Conservation (phyloP, 352 stramenopile genomes). For the Phytopythium mirpurense region DNA sequence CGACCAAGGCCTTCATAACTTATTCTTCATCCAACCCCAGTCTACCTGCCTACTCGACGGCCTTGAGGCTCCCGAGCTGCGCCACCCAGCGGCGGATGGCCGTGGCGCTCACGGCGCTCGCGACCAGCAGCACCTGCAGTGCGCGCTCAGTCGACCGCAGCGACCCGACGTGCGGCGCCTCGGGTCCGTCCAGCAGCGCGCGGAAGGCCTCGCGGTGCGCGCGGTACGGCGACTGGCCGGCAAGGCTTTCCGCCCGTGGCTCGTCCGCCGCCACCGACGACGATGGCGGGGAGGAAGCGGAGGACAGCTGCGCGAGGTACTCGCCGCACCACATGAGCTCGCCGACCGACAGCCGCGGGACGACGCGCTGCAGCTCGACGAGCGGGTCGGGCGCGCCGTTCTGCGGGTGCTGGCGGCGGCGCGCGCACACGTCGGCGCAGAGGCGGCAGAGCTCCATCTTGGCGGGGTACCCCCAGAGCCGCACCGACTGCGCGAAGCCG, state of each 20-base stretch:
- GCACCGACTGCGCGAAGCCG: slow-evolving; percentile 32
- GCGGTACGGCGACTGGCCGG: slow-evolving; percentile 31
- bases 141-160: slow-evolving; percentile 15
- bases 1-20: too few species aligned
- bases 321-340: slow-evolving; percentile 50
- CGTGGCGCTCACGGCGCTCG: slow-evolving; percentile 13
- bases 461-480: slow-evolving; percentile 38
- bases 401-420: slow-evolving; percentile 5
- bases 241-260: not conserved
- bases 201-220: slow-evolving; percentile 28
- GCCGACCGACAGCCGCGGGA: slow-evolving; percentile 30
- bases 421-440: slow-evolving; percentile 22
- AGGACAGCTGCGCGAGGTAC: slow-evolving; percentile 20
- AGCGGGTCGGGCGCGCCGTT: slow-evolving; percentile 3
- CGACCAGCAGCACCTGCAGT: slow-evolving; percentile 24
- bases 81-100: slow-evolving; percentile 16
- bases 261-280: too few species aligned
- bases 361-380: slow-evolving; percentile 21
- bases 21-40: too few species aligned
- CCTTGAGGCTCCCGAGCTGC: slow-evolving; percentile 1
- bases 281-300: too few species aligned
- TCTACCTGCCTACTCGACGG: not conserved
- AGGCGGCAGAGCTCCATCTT: slow-evolving; percentile 48
- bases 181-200: slow-evolving; percentile 13
- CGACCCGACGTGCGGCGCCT: slow-evolving; percentile 12